Base-by-base conservation (phyloP, 345 rosid genomes). In the Sonneratia alba region DNA sequence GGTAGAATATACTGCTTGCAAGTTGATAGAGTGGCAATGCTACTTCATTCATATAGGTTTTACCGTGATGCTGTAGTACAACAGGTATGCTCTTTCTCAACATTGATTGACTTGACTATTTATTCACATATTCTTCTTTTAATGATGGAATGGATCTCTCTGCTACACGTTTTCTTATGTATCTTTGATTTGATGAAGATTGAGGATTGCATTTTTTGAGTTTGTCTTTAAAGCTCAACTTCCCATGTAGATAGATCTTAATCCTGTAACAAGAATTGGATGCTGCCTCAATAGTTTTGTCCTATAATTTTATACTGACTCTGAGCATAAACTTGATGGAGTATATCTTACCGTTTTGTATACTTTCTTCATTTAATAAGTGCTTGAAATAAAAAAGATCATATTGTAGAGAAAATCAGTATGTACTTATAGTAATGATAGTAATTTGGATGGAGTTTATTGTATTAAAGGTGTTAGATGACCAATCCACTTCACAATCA, bases 1-100 rank as follows among this genome's bases (percentile, higher is more conserved):
- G 99, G 97, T 73, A 88, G 99, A 81, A 89, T 96, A 78, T 96
- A 96, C 82, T 96, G 99, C 86, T 83, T 96, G 80, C 98, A 96
- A 84, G 86, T 89, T 82, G 99, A 96, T 82, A 92, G 92, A 83
- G 89, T 91, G 79, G 97, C 98, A 66, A 96, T 96, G 98, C 84
- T 85, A 56, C 91, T 96, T 59, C 90, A 96, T 81, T 85, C 81
- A 3, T 92, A 96, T 82, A 85, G 96, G 78, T 92, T 96, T 81
- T 96, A 92, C 80, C 91, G 95, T 13, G 99, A 96, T 84, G 99
- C 97, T 79, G 90, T 96, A 68, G 80, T 96, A 49, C 97, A 86
- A 78, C 98, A 96, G 91, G 99, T 92, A 74, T 68, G 15, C 48
- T 56, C 36, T 2, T 13, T 16, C 49, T 61, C 19, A 22, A 22